Percentiles rank a stretch among this genome's conserved stretches.
These are phyloP conservation scores for Protomyces inundatus DNA, from an alignment of 1,139 yeast genomes.

Conservation along the genomic window DNA sequence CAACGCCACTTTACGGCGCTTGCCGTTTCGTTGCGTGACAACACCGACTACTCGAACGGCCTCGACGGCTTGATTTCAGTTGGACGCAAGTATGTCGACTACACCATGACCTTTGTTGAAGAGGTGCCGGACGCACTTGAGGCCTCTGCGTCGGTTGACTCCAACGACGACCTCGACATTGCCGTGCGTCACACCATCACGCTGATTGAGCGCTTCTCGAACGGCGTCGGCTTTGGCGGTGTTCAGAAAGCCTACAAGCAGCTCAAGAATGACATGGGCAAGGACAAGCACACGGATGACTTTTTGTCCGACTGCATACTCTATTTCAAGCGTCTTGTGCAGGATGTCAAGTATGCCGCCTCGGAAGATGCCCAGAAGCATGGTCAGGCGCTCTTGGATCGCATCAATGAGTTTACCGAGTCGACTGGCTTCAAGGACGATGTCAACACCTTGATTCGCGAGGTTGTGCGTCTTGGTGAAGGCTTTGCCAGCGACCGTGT, in stretches of 20 bases:
- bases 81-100: constrained; percentile 20
- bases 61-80: constrained; percentile 21
- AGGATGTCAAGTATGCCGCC: constrained; percentile 17
- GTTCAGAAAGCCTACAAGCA: constrained; percentile 13
- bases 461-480: constrained; percentile 11
- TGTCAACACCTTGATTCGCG: constrained; percentile 13
- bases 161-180: constrained; percentile 16
- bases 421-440: constrained; percentile 20
- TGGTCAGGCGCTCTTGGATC: constrained; percentile 16
- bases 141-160: constrained; percentile 3
- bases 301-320: constrained; percentile 17
- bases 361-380: constrained; percentile 22
- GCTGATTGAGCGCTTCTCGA: constrained; percentile 21
- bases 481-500: constrained; percentile 14
- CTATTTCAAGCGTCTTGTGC: constrained; percentile 21
- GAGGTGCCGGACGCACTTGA: constrained; percentile 12
- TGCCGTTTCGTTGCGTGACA: constrained; percentile 20
- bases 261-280: constrained; percentile 18
- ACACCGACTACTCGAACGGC: constrained; percentile 22
- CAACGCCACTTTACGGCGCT: constrained; percentile 19
- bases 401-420: constrained; percentile 13
- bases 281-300: constrained; percentile 14
- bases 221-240: constrained; percentile 18
- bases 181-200: constrained; percentile 13
- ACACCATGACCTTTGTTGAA: constrained; percentile 21